Base-by-base conservation (phyloP, 2,329 filamentous ascomycete species). In the Aspergillus caelatus region DNA sequence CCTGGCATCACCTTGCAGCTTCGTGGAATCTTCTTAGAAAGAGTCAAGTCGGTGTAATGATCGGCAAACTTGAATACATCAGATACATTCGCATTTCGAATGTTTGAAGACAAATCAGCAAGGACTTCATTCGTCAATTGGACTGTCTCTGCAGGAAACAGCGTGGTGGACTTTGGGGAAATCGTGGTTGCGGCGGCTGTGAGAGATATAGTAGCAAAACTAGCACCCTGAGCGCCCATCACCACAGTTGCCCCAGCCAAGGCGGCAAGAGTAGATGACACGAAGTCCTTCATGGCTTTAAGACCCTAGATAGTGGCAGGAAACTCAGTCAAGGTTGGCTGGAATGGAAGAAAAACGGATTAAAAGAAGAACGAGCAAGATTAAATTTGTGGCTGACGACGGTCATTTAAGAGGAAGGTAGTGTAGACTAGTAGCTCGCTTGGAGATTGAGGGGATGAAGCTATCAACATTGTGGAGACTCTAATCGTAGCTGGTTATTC, bases 61-160 rank as follows among this genome's bases (percentile, higher is more conserved):
- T 69, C 36, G 14, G 65, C 72, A 52, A 81, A 81, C 19, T 64
- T 60, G 57, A 81, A 80, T 26, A 77, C 63, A 4, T 71, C 65
- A 12, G 79, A 67, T 19, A 75, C 65, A 36, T 70, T 74, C 52
- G 74, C 60, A 14, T 76, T 70, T 11, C 65, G 34, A 32, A 66
- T 52, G 28, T 72, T 62, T 4, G 68, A 63, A 2, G 75, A 74
- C 2, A 79, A 68, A 55, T 76, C 74, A 48, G 68, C 65, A 28
- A 80, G 65, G 2, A 75, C 72, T 8, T 67, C 69, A 28, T 79
- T 72, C 1, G 78, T 80, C 59, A 80, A 68, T 58, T 79, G 75
- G 23, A 75, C 65, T 16, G 62, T 63, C 48, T 77, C 73, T 23
- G 59, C 48, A 2, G 67, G n/a, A 43, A 70, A 70, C 5, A 62